Conservation (phyloP, 164 flowering plant species). For the Macadamia tetraphylla region DNA sequence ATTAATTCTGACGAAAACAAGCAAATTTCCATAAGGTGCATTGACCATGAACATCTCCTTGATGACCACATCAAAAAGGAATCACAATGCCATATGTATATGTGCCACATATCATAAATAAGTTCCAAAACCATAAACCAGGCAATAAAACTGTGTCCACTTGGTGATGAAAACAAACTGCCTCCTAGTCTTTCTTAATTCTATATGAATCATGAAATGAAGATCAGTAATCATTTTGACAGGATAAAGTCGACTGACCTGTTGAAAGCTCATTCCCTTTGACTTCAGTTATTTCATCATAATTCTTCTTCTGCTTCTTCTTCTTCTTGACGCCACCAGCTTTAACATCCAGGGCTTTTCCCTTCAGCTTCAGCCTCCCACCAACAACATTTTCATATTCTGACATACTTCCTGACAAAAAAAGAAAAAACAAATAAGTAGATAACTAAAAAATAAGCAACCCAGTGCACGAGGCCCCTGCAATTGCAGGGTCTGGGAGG, state of each 20-base stretch:
- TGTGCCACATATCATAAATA: too few species aligned
- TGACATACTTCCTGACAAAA: constrained; percentile 40
- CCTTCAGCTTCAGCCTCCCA: constrained; percentile 76
- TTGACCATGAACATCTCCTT: too few species aligned
- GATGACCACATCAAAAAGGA: too few species aligned
- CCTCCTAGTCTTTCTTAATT: background rate
- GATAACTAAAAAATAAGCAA: too few species aligned
- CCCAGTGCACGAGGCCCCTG: too few species aligned
- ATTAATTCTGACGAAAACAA: too few species aligned
- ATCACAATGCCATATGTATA: too few species aligned
- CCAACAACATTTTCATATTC: constrained; percentile 65
- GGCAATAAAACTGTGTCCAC: background rate
- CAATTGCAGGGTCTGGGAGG: too few species aligned
- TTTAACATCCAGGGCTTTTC: constrained; percentile 69
- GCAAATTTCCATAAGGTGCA: too few species aligned
- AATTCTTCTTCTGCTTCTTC: constrained; percentile 51
- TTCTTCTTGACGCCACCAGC: constrained; percentile 70
- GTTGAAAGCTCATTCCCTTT: constrained; percentile 29
- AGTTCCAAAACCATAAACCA: background rate
- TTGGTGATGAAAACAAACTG: background rate
- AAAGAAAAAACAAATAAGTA: background rate
- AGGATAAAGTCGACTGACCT: constrained; percentile 20
- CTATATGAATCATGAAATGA: too few species aligned
- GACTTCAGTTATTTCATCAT: constrained; percentile 29
- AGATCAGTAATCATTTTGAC: background rate